Base-by-base conservation (phyloP, 192 early-diverging fungal genomes). In the Backusella sp. region DNA sequence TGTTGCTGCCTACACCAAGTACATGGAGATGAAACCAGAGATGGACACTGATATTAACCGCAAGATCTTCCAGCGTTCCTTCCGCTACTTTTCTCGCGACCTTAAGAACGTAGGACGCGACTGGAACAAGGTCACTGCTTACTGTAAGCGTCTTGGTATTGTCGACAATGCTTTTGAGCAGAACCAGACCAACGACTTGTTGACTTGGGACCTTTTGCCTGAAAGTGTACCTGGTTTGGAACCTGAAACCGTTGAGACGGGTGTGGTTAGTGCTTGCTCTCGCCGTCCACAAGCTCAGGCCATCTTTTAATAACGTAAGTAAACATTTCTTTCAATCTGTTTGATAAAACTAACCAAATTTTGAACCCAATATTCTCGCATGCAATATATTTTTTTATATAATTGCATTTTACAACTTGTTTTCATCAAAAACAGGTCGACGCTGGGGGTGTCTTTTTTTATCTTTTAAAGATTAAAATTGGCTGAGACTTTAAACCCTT, bases 61-160 rank as follows among this genome's bases (percentile, higher is more conserved):
- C 70, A 87, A 87, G 75, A 91, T 91, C 77, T 91, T 82, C 75
- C 84, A 90, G 49, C 80, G 90, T 21, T 88, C 86, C 5, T 84
- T 90, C 78, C 81, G 83, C 26, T 91, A 90, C 84, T 89, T 91
- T 79, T 91, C 90, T 17, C 74, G 72, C 30, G 82, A 86, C 44
- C 32, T 86, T 53, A 81, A 88, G 82, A 90, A 90, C 72, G 88
- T 91, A 6, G 83, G 84, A 53, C 84, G 90, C 21, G 89, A 90
- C 73, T 91, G 90, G 90, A 84, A 84, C 76, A 91, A 91, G 78
- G 90, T 91, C 11, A 89, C 88, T 70, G 83, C 82, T 42, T 90
- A 89, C 73, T 82, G 78, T 80, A 90, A 89, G 80, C 81, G 85
- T 21, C 84, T 91, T 26, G 86, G 78, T 15, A 85, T 91, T 52